Conservation (phyloP, 495 filamentous ascomycete genomes). For the Talaromyces adpressus region DNA sequence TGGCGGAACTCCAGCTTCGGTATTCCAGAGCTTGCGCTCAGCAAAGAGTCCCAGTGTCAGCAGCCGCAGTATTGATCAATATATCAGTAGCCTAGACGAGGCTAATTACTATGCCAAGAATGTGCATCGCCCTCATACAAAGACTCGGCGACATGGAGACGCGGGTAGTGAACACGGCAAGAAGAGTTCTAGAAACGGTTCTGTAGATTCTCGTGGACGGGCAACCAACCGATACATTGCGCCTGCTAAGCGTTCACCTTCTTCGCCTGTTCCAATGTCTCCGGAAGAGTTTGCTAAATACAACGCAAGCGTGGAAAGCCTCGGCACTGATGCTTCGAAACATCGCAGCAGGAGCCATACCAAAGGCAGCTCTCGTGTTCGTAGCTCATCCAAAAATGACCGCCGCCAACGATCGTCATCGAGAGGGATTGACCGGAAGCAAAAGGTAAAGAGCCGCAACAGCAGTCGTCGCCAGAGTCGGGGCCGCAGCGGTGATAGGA, state of each 20-base stretch:
- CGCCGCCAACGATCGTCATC: constrained; percentile 30
- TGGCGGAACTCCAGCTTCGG: constrained; percentile 40
- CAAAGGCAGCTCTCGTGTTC: constrained; percentile 28
- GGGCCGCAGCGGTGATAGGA: constrained; percentile 49
- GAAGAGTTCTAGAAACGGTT: constrained; percentile 47
- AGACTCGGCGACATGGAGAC: constrained; percentile 46
- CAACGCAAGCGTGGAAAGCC: constrained; percentile 38
- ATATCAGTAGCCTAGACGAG: constrained; percentile 79
- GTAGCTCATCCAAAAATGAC: constrained; percentile 16
- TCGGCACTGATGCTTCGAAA: constrained; percentile 33
- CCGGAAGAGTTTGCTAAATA: constrained; percentile 68
- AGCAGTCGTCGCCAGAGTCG: constrained; percentile 39
- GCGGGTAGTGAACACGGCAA: constrained; percentile 45
- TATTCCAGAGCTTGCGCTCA: constrained; percentile 39
- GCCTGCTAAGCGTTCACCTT: constrained; percentile 80
- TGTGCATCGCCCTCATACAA: constrained; percentile 48
- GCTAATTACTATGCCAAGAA: constrained; percentile 57
- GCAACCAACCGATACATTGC: constrained; percentile 61
- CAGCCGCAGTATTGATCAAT: constrained; percentile 70
- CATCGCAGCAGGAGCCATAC: constrained; percentile 31
- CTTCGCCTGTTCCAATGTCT: constrained; percentile 87
- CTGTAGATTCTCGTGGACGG: constrained; percentile 63
- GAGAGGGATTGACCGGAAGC: constrained; percentile 6
- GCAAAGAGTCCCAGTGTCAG: constrained; percentile 47
- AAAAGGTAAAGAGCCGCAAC: constrained; percentile 22